These are phyloP conservation scores for Phytopythium montanum DNA, from an alignment of 352 stramenopile genomes.

Conservation along the genomic window DNA sequence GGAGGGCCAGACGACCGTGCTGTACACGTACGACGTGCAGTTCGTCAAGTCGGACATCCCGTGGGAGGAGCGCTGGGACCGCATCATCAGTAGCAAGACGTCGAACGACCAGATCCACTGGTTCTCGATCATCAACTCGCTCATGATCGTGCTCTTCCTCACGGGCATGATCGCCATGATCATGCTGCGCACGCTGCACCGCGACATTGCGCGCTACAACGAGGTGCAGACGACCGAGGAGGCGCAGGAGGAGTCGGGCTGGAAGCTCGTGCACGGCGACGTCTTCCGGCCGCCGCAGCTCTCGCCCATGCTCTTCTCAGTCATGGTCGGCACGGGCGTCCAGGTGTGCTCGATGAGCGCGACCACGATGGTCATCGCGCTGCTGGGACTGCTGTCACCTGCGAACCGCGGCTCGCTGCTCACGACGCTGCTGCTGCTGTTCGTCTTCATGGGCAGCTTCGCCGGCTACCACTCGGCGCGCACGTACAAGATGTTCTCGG, in stretches of 20 bases:
- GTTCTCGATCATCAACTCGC: constrained; percentile 99
- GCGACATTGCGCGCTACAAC: constrained; percentile 97
- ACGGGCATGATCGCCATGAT: constrained; percentile 99
- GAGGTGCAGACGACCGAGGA: constrained; percentile 94
- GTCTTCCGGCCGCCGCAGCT: constrained; percentile 97
- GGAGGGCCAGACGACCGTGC: constrained; percentile 73
- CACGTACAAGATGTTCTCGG: constrained; percentile 99
- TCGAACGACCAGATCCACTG: constrained; percentile 99
- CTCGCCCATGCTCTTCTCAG: constrained; percentile 93
- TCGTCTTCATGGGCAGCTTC: constrained; percentile 97
- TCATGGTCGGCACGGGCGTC: constrained; percentile 94
- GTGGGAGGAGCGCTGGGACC: constrained; percentile 98
- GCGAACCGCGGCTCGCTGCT: constrained; percentile 96
- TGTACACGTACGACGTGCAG: constrained; percentile 99
- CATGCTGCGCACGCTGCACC: constrained; percentile 98
- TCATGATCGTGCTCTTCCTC: constrained; percentile 99
- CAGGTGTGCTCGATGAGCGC: constrained; percentile 96
- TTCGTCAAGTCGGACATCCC: constrained; percentile 93
- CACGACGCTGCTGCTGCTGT: constrained; percentile 96
- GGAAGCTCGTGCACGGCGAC: constrained; percentile 96
- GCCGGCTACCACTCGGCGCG: constrained; percentile 95
- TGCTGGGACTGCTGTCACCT: constrained; percentile 95
- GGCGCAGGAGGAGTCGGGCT: constrained; percentile 94
- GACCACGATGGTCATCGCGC: constrained; percentile 93
- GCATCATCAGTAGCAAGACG: constrained; percentile 96